Evolutionary conservation across 2,329 filamentous ascomycete species (phyloP).

Genomic region (Xylariaceae sp.): DNA sequence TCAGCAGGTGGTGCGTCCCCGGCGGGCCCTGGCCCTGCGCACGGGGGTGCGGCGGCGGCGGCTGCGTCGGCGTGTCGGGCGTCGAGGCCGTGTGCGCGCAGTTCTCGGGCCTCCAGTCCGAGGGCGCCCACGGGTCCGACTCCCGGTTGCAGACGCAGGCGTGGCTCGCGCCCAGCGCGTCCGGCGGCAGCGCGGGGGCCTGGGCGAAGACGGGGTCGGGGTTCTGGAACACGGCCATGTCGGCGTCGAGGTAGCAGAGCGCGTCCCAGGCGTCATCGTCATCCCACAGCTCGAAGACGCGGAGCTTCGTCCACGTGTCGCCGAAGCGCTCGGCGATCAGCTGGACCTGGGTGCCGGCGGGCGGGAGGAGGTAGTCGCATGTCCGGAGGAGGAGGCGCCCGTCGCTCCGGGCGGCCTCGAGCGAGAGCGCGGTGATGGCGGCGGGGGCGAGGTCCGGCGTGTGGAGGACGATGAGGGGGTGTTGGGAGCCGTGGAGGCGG

Average conservation of each 20-base stretch:
- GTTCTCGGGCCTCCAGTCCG: conserved; percentile 42
- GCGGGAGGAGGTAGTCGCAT: conserved; percentile 36
- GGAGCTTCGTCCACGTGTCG: conserved; percentile 52
- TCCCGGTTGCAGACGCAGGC: conserved; percentile 50
- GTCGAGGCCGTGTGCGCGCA: conserved; percentile 38
- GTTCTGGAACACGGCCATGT: conserved; percentile 42
- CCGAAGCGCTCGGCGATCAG: conserved; percentile 46
- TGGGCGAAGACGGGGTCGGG: conserved; percentile 41
- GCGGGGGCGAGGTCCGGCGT: conserved; percentile 36
- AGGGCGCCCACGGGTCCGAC: conserved; percentile 43
- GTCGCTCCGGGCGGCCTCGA: conserved; percentile 40
- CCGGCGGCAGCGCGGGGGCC: conserved; percentile 27
- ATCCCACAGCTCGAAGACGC: conserved; percentile 41
- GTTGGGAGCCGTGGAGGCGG: conserved; percentile 36
- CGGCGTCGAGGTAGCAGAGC: conserved; percentile 48
- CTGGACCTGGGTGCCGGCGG: conserved; percentile 28
- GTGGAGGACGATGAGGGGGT: conserved; percentile 46
- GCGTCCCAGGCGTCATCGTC: conserved; percentile 27
- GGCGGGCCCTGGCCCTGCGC: conserved; percentile 23
- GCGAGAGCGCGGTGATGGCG: conserved; percentile 34
- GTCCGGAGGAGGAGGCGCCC: conserved; percentile 29
- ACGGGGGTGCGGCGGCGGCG: conserved; percentile 30
- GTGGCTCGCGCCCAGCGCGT: conserved; percentile 44
- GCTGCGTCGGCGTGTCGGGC: conserved; percentile 12
- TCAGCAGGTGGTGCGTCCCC: conserved; percentile 41